phyloP scores from a whole-genome alignment of 257 asterid species.

The Agastache rugosa region DNA sequence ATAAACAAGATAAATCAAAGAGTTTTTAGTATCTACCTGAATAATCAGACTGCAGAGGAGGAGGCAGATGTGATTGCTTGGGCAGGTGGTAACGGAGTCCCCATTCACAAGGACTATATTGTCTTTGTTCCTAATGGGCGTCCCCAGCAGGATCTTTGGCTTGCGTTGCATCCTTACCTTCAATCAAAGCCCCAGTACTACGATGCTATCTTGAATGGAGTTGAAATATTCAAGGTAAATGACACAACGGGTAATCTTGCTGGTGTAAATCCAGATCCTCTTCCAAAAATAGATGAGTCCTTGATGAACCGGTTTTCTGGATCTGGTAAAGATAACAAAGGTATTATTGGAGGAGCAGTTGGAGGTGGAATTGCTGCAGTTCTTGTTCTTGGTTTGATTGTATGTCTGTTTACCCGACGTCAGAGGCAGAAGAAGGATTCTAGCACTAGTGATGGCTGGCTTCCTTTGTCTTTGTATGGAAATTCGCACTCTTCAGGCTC shows the following conservation, averaged over 20 bases:
- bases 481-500: conserved; percentile 82
- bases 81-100: conserved; percentile 59
- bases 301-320: conserved; percentile 30
- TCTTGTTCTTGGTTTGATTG: conserved; percentile 60
- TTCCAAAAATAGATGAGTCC: conserved; percentile 47
- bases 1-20: conserved; percentile 48
- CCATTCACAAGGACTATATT: conserved; percentile 64
- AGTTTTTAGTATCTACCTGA: conserved; percentile 50
- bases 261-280: conserved; percentile 81
- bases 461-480: conserved; percentile 83
- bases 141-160: conserved; percentile 76
- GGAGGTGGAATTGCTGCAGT: conserved; percentile 79
- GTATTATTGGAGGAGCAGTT: conserved; percentile 74
- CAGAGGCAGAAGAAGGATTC: conserved; percentile 59
- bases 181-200: conserved; percentile 44
- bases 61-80: conserved; percentile 59
- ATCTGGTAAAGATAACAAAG: conserved; percentile 48
- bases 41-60: conserved; percentile 54
- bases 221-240: conserved; percentile 77
- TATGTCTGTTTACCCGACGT: conserved; percentile 50
- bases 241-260: conserved; percentile 72
- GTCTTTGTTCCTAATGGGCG: conserved; percentile 60
- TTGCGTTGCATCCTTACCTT: conserved; percentile 64
- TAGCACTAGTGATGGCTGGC: conserved; percentile 83
- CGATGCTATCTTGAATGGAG: conserved; percentile 85